These are phyloP conservation scores for Diddensiella caesifluorescens DNA, from an alignment of 805 yeast genomes.

Conservation along the genomic window DNA sequence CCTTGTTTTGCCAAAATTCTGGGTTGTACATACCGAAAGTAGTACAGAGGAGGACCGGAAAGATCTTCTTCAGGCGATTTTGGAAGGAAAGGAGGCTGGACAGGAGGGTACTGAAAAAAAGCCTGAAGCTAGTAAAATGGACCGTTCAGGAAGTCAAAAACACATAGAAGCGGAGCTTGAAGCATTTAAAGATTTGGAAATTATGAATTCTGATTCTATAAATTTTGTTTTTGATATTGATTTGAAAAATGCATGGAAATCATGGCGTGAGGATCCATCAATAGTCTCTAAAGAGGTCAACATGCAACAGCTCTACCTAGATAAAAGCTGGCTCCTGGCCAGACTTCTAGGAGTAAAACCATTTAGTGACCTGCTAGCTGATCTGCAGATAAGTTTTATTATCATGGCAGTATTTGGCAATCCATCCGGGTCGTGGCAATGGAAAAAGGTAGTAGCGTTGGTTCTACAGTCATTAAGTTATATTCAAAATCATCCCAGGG, in stretches of 20 bases:
- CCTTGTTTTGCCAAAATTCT: conserved; percentile 27
- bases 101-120: no score
- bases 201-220: no score
- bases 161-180: no score
- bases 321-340: conserved; percentile 55
- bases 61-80: conserved; percentile 34
- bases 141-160: no score
- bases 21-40: conserved; percentile 38
- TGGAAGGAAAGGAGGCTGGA: no score
- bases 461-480: conserved; percentile 35
- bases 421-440: conserved; percentile 57
- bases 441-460: conserved; percentile 50
- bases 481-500: conserved; percentile 23
- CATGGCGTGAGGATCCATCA: no score
- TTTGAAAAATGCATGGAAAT: conserved; percentile 35
- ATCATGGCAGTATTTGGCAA: conserved; percentile 52
- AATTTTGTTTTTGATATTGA: conserved; percentile 39
- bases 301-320: conserved; percentile 50
- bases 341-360: conserved; percentile 29
- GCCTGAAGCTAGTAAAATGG: no score
- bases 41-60: conserved; percentile 49
- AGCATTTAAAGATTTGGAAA: no score
- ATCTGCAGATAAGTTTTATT: conserved; percentile 49
- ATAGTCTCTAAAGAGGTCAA: no score
- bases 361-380: conserved; percentile 37